Conservation (phyloP, 805 yeast genomes). For the Wilhelminamyces savonicus region DNA sequence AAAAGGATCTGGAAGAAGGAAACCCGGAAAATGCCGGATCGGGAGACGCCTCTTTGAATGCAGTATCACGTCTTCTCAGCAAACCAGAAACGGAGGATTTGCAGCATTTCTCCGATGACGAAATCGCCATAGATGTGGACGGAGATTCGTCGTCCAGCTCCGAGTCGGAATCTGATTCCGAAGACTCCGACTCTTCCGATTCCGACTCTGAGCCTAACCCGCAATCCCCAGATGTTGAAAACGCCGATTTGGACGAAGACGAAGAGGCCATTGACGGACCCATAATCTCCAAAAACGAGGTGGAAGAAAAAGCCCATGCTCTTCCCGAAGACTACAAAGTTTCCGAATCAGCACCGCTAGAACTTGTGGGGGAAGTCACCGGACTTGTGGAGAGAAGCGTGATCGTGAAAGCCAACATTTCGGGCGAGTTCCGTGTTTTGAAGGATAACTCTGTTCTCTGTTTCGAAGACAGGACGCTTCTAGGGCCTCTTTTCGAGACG, state of each 20-base stretch:
- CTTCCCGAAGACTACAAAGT: slow-evolving; percentile 64
- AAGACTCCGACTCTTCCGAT: no score
- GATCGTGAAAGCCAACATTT: slow-evolving; percentile 61
- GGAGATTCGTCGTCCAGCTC: no score
- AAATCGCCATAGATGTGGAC: no score
- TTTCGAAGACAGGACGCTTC: slow-evolving; percentile 57
- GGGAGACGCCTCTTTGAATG: no score
- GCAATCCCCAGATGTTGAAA: no score
- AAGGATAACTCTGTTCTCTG: slow-evolving; percentile 79
- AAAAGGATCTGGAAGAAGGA: no score
- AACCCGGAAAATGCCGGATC: no score
- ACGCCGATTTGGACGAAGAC: slow-evolving; percentile 28
- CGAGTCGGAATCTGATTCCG: no score
- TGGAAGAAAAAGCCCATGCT: slow-evolving; percentile 62
- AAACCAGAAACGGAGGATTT: no score
- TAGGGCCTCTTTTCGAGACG: slow-evolving; percentile 82
- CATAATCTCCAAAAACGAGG: slow-evolving; percentile 73
- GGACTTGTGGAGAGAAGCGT: slow-evolving; percentile 68
- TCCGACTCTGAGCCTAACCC: no score
- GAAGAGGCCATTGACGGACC: slow-evolving; percentile 50
- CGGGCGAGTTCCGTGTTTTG: slow-evolving; percentile 81
- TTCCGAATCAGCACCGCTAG: slow-evolving; percentile 56
- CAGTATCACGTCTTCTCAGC: no score
- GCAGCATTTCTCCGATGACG: no score
- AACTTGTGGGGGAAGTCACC: slow-evolving; percentile 62